Percentiles rank a stretch among this genome's conserved stretches.
These are phyloP conservation scores for Pseudogymnoascus sp. DNA, from an alignment of 2,329 filamentous ascomycete genomes.

Conservation along the genomic window DNA sequence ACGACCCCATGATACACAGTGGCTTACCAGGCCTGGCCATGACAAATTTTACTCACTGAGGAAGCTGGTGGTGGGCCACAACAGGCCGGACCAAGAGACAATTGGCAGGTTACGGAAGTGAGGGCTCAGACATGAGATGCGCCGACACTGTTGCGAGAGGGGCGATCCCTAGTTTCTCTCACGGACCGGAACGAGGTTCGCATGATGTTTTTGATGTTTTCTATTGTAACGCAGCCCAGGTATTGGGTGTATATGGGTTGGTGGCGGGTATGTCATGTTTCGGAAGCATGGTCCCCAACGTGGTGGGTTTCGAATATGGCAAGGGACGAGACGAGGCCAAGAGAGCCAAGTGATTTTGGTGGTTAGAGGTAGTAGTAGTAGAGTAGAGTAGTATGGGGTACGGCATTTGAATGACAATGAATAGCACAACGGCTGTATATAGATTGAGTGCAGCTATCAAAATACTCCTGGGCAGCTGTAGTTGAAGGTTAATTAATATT, in stretches of 20 bases:
- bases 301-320: neutral
- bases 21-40: conserved; percentile 6
- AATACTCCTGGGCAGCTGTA: neutral
- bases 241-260: neutral
- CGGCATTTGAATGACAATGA: neutral
- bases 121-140: conserved; percentile 7
- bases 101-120: conserved; percentile 5
- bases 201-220: neutral
- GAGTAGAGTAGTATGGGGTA: neutral
- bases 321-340: neutral
- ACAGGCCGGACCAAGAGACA: neutral
- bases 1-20: conserved; percentile 3
- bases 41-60: neutral
- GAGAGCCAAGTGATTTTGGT: neutral
- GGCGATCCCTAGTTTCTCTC: conserved; percentile 3
- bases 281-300: conserved; percentile 2
- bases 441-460: neutral
- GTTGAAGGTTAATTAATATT: neutral
- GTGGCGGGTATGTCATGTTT: conserved; percentile 7
- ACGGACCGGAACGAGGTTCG: neutral
- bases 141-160: neutral
- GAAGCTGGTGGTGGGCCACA: neutral
- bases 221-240: neutral
- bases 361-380: neutral
- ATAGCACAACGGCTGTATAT: neutral